Evolutionary conservation across 1,284 basidiomycete species (phyloP).

Genomic region (Irpex sp.): DNA sequence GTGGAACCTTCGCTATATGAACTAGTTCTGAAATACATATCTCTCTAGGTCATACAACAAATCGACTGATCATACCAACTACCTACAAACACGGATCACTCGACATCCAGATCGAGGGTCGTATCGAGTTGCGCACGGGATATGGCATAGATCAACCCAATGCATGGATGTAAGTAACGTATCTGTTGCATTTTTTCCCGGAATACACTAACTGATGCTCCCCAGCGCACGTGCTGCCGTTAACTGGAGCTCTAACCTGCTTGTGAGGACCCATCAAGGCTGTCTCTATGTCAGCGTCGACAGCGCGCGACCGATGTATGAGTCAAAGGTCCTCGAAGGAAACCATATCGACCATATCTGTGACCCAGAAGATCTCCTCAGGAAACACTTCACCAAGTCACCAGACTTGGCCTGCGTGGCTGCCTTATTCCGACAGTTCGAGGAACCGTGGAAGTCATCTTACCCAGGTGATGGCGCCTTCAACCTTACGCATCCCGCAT

Average conservation of each 20-base stretch:
- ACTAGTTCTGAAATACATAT: background rate
- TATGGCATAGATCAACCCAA: background rate
- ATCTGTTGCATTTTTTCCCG: background rate
- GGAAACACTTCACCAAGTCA: constrained; percentile 16
- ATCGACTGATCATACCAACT: constrained; percentile 19
- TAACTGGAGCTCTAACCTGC: background rate
- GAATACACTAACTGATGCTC: background rate
- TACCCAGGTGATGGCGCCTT: constrained; percentile 22
- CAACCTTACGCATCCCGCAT: constrained; percentile 26
- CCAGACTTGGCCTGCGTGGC: constrained; percentile 21
- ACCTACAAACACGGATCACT: constrained; percentile 13
- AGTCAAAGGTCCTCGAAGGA: background rate
- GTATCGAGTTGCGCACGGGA: constrained; percentile 12
- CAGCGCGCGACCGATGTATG: background rate
- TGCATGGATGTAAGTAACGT: constrained; percentile 3
- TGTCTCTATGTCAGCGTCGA: background rate
- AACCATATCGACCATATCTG: background rate
- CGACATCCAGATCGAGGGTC: constrained; percentile 20
- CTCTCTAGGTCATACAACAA: constrained; percentile 19
- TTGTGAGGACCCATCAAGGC: background rate
- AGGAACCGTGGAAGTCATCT: constrained; percentile 26
- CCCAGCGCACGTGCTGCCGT: background rate
- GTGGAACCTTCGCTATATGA: background rate
- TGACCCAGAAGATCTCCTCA: constrained; percentile 18
- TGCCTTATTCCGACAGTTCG: constrained; percentile 23